phyloP scores from a whole-genome alignment of 768 basidiomycete genomes.

The Rhizopogon roseolus region DNA sequence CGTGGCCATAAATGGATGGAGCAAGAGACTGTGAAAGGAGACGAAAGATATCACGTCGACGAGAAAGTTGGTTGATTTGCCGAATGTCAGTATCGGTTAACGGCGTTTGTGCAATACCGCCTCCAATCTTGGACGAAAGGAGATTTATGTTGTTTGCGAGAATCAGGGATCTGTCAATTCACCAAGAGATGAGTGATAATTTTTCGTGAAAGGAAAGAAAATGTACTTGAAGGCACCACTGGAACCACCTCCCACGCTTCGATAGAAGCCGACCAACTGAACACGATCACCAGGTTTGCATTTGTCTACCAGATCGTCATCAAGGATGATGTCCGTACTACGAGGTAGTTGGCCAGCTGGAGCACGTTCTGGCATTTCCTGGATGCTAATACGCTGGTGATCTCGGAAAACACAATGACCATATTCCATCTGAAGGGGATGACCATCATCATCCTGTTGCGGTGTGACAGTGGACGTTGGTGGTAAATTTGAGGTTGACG shows the following conservation, averaged over 20 bases:
- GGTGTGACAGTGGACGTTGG: conserved; percentile 86
- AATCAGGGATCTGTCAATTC: conserved; percentile 69
- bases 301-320: conserved; percentile 94
- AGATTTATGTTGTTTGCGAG: conserved; percentile 94
- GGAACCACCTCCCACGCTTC: conserved; percentile 88
- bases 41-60: conserved; percentile 79
- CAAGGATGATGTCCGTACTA: conserved; percentile 92
- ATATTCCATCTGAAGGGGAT: conserved; percentile 84
- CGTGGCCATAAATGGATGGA: conserved; percentile 95
- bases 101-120: conserved; percentile 89
- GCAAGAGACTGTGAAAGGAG: conserved; percentile 93
- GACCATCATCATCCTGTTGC: conserved; percentile 87
- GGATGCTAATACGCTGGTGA: conserved; percentile 96
- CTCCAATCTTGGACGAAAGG: conserved; percentile 90
- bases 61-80: conserved; percentile 89
- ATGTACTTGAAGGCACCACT: conserved; percentile 89
- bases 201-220: conserved; percentile 7
- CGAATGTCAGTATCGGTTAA: conserved; percentile 94
- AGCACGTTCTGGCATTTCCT: conserved; percentile 99
- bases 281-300: conserved; percentile 98
- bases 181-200: conserved; percentile 11
- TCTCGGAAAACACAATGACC: conserved; percentile 91
- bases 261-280: conserved; percentile 92
- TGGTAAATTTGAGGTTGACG: conserved; percentile 78
- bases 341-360: conserved; percentile 96